These are phyloP conservation scores for Eucalyptus pumila DNA, from an alignment of 345 rosid genomes.

Conservation along the genomic window DNA sequence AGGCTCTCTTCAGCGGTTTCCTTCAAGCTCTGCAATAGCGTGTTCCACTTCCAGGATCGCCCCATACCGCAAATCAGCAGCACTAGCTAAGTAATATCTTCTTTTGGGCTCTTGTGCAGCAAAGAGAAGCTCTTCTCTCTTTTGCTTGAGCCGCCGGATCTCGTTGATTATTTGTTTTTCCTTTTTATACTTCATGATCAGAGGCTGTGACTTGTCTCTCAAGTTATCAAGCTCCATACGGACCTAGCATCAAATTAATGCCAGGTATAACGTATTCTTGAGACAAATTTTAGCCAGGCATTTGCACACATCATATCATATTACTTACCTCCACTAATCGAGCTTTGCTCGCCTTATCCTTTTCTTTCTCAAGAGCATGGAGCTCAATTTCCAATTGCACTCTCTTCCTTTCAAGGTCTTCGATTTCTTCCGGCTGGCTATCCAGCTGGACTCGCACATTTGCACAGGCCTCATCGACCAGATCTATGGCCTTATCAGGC, in stretches of 20 bases:
- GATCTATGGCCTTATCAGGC: slow-evolving; percentile 92
- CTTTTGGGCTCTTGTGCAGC: slow-evolving; percentile 78
- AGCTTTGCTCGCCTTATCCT: slow-evolving; percentile 88
- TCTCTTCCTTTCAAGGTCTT: slow-evolving; percentile 71
- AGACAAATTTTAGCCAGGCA: neutral
- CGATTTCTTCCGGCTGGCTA: slow-evolving; percentile 92
- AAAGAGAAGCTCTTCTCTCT: slow-evolving; percentile 64
- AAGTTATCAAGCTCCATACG: slow-evolving; percentile 78
- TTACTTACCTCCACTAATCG: slow-evolving; percentile 57
- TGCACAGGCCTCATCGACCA: slow-evolving; percentile 91
- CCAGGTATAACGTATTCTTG: slow-evolving; percentile 4
- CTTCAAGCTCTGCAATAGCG: neutral
- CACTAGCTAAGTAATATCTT: slow-evolving; percentile 80
- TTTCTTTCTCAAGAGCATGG: slow-evolving; percentile 32
- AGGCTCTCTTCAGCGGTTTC: slow-evolving; percentile 38
- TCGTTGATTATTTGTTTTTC: slow-evolving; percentile 73
- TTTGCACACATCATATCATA: slow-evolving; percentile 22
- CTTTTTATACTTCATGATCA: slow-evolving; percentile 51
- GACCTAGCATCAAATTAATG: slow-evolving; percentile 56
- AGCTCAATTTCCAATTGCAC: slow-evolving; percentile 78
- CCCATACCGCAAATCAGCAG: slow-evolving; percentile 72
- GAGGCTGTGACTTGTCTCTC: slow-evolving; percentile 55
- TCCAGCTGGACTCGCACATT: slow-evolving; percentile 89
- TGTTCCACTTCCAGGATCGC: slow-evolving; percentile 6
- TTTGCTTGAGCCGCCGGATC: slow-evolving; percentile 61